Base-by-base conservation (phyloP, 2,329 filamentous ascomycete genomes). In the Diaporthe velutina region DNA sequence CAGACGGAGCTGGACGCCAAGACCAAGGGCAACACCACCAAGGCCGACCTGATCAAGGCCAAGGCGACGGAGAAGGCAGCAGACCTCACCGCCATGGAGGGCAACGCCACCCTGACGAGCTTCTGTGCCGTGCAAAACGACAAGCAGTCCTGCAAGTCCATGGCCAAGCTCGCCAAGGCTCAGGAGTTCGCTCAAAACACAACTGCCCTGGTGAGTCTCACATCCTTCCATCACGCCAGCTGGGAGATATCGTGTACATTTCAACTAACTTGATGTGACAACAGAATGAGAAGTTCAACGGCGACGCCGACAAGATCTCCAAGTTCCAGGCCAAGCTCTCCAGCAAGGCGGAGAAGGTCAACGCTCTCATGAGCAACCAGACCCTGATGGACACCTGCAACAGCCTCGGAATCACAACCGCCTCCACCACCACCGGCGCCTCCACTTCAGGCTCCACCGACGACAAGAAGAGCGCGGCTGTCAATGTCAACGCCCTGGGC, bases 281-380 rank as follows among this genome's bases (percentile, higher is more conserved):
- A 17, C 45, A 75, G 73, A 76, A 79, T 25, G 75, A 77, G 61
- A 82, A 83, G 78, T 82, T 84, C 75, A 77, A 84, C 28, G 78
- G 78, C 66, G 82, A 85, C 75, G 75, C 80, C n/a, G 82, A 81
- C 74, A 82, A 82, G 79, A 80, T 82, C 54, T 78, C 79, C 50
- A 77, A 73, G 54, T 81, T 83, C 80, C 80, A 84, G 80, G 79
- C 78, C 57, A 81, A 80, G 78, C 80, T 79, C 54, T 72, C 71
- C 55, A 75, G 76, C 54, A 77, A 78, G 55, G 75, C 80, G 33
- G 77, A 79, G 42, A 80, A 81, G 78, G 78, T 84, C 15, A 74
- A 77, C 40, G 75, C 75, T 9, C 52, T 85, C 78, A 77, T 79
- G 78, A 76, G 76, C 78, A 85, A 85, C 78, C 71, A 79, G 4